phyloP scores from a whole-genome alignment of 2,329 filamentous ascomycete species.

The Trichophyton simii region DNA sequence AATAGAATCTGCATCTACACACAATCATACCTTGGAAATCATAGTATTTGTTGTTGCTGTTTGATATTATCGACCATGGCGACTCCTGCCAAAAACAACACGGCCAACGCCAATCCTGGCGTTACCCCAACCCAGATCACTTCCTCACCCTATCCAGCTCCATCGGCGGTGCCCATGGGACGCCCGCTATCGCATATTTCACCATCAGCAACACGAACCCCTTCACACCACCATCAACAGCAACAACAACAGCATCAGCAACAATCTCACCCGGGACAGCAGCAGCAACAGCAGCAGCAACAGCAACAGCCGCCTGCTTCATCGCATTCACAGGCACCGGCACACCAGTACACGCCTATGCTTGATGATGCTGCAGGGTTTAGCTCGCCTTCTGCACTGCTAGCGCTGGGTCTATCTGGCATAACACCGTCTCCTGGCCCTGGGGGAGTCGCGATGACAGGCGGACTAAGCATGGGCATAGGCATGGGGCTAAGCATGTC shows the following conservation, averaged over 20 bases:
- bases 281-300: slow-evolving; percentile 18
- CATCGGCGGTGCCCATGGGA: slow-evolving; percentile 29
- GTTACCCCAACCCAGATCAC: slow-evolving; percentile 34
- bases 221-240: slow-evolving; percentile 19
- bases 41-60: too few species aligned
- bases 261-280: slow-evolving; percentile 20
- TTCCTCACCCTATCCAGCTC: slow-evolving; percentile 29
- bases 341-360: slow-evolving; percentile 10
- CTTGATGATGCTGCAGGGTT: slow-evolving; percentile 33
- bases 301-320: slow-evolving; percentile 31
- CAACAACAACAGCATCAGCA: slow-evolving; percentile 19
- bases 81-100: slow-evolving; percentile 23
- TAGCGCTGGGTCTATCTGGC: slow-evolving; percentile 33
- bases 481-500: slow-evolving; percentile 29
- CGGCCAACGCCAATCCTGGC: slow-evolving; percentile 30
- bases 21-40: neutral
- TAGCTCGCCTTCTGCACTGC: slow-evolving; percentile 34
- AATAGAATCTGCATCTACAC: neutral
- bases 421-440: slow-evolving; percentile 30
- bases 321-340: slow-evolving; percentile 30
- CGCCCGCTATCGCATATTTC: slow-evolving; percentile 34
- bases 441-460: slow-evolving; percentile 24
- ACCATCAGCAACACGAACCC: slow-evolving; percentile 33
- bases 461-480: slow-evolving; percentile 27
- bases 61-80: slow-evolving; percentile 23